Base-by-base conservation (phyloP, 371 early-diverging fungal genomes). In the Lichtheimia ornata region DNA sequence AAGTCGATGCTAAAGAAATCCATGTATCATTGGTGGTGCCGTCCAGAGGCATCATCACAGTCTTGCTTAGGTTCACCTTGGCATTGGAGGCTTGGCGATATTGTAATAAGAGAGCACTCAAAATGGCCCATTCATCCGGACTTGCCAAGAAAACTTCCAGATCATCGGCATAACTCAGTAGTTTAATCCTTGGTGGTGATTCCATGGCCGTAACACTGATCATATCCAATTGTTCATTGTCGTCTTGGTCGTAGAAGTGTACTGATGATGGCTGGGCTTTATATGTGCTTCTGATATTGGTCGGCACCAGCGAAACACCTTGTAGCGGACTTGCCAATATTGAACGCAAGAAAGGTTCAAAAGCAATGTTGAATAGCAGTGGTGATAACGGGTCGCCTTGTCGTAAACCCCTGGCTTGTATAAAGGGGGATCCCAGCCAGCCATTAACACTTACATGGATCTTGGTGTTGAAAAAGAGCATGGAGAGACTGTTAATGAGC, bases 361-460 rank as follows among this genome's bases (percentile, higher is more conserved):
- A 57, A 18, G 67, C 70, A 0, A 76, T 35, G 35, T 70, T 69
- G 54, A 69, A 73, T 0, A 72, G 61, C 0, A 69, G 17, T 2
- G 60, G 65, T 2, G 67, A 69, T 13, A 69, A 43, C 0, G 69
- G 67, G 51, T 69, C 65, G 2, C 65, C 69, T 60, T 73, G 73
- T 0, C 59, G 62, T 2, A 69, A 69, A 30, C 6, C 67, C 69
- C 13, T 69, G 20, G 9, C 50, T 11, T 69, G 65, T 0, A 5
- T 4, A 2, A 69, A 30, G 12, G 50, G 41, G 3, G 18, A n/a
- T 9, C 52, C 54, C 3, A 66, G 28, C 12, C 17, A 54, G 0
- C 71, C 67, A 59, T 71, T 71, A 1, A 67, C 30, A 27, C 52
- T 60, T 0, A 71, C 44, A 3, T 12, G 13, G 0, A 63, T 49